Conservation (phyloP, 768 basidiomycete species). For the Tephrocybe sp. region DNA sequence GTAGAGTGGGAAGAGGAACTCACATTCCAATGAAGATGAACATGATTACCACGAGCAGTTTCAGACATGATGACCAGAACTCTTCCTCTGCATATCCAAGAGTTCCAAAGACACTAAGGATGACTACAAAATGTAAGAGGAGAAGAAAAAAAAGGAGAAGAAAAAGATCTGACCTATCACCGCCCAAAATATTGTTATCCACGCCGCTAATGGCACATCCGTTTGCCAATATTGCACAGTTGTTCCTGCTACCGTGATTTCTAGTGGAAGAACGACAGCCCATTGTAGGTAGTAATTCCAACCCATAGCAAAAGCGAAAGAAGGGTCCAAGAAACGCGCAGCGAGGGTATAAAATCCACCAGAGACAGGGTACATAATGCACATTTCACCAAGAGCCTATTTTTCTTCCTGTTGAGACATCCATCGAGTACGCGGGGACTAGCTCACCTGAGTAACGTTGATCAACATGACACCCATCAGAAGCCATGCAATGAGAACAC, state of each 20-base stretch:
- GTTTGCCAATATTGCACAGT: conserved; percentile 45
- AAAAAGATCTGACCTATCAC: conserved; percentile 30
- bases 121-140: conserved; percentile 22
- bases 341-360: conserved; percentile 49
- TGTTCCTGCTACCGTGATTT: conserved; percentile 43
- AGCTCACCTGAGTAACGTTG: conserved; percentile 42
- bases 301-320: conserved; percentile 48
- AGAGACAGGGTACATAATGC: conserved; percentile 45
- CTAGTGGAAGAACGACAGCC: conserved; percentile 42
- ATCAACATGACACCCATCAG: conserved; percentile 47
- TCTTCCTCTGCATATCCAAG: conserved; percentile 48
- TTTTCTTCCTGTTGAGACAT: not conserved
- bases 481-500: conserved; percentile 42
- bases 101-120: conserved; percentile 40
- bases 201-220: conserved; percentile 36
- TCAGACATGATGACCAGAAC: conserved; percentile 50
- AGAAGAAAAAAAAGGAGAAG: not conserved
- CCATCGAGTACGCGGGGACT: not conserved
- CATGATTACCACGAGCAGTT: conserved; percentile 43
- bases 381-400: conserved; percentile 49
- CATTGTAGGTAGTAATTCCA: conserved; percentile 51
- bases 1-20: conserved; percentile 8
- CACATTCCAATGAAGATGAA: conserved; percentile 46
- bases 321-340: conserved; percentile 43
- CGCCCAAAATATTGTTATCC: conserved; percentile 45